phyloP scores from a whole-genome alignment of 2,329 filamentous ascomycete genomes.

The Fusarium sp. region DNA sequence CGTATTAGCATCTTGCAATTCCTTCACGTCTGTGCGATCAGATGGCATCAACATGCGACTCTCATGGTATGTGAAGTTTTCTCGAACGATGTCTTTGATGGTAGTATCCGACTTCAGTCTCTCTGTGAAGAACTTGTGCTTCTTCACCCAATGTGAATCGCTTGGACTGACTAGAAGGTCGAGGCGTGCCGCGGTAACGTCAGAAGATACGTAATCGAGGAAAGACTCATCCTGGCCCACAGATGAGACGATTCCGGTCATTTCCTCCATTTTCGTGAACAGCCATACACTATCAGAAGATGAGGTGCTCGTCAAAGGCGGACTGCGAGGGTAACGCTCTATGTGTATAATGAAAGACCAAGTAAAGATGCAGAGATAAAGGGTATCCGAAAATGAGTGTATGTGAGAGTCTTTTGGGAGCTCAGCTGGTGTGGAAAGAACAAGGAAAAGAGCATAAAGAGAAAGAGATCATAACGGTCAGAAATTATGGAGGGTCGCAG shows the following conservation, averaged over 20 bases:
- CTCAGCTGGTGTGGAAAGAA: neutral
- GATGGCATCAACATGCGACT: slow-evolving; percentile 43
- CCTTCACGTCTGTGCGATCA: slow-evolving; percentile 39
- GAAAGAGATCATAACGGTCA: neutral
- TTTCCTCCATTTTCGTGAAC: neutral
- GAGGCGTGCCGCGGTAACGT: slow-evolving; percentile 13
- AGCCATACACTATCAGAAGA: neutral
- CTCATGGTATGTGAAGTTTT: slow-evolving; percentile 48
- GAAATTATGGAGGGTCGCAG: neutral
- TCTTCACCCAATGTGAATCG: slow-evolving; percentile 30
- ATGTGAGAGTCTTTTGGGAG: neutral
- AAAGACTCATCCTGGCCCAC: neutral
- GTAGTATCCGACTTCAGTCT: slow-evolving; percentile 38
- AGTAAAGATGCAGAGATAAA: neutral
- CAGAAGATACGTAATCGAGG: neutral
- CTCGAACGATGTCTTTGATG: slow-evolving; percentile 45
- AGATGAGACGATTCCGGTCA: neutral
- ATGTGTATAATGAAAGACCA: neutral
- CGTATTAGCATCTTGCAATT: slow-evolving; percentile 45
- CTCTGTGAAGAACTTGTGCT: slow-evolving; percentile 44
- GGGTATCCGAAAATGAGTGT: neutral
- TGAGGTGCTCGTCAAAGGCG: neutral
- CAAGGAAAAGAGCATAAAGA: slow-evolving; percentile 8
- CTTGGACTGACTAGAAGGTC: slow-evolving; percentile 38
- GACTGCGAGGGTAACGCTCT: neutral